phyloP scores from a whole-genome alignment of 106 monocot species.

The Dendrobium huoshanense region DNA sequence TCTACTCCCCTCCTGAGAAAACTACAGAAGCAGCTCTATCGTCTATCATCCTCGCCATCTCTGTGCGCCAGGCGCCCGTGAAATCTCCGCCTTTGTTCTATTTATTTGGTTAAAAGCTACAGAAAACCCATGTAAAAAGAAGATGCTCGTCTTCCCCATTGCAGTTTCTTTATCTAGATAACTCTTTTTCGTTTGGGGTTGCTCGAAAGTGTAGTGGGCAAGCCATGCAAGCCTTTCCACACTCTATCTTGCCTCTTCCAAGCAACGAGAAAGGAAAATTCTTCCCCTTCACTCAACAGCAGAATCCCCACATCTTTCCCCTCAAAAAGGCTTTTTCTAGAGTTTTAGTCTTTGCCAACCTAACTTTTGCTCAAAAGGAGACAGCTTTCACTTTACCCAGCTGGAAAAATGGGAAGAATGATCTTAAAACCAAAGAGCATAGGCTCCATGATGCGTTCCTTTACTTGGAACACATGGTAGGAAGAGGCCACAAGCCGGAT shows the following conservation, averaged over 20 bases:
- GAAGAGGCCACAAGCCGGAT: slow-evolving; percentile 53
- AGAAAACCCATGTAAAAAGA: too few species aligned
- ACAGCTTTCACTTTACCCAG: slow-evolving; percentile 40
- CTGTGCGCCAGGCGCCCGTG: too few species aligned
- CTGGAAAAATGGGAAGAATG: slow-evolving; percentile 45
- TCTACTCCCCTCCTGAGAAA: too few species aligned
- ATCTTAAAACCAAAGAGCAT: slow-evolving; percentile 39
- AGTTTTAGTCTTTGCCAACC: slow-evolving; percentile 23
- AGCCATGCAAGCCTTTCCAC: not conserved
- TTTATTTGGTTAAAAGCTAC: too few species aligned
- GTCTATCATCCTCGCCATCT: too few species aligned
- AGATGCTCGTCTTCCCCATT: not conserved
- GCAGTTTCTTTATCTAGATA: not conserved
- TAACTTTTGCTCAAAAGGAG: slow-evolving; percentile 14
- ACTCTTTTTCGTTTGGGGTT: not conserved
- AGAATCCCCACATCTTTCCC: slow-evolving; percentile 9
- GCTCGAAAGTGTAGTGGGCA: not conserved
- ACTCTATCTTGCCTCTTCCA: not conserved
- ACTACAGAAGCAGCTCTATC: too few species aligned
- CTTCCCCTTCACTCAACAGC: slow-evolving; percentile 24
- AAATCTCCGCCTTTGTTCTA: too few species aligned
- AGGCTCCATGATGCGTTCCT: slow-evolving; percentile 66
- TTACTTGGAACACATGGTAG: slow-evolving; percentile 63
- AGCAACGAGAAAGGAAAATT: not conserved
- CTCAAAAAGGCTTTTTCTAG: slow-evolving; percentile 23